Percentiles rank a stretch among this genome's conserved stretches.
These are phyloP conservation scores for Porphyrellus sp. DNA, from an alignment of 1,284 basidiomycete genomes.

Conservation along the genomic window DNA sequence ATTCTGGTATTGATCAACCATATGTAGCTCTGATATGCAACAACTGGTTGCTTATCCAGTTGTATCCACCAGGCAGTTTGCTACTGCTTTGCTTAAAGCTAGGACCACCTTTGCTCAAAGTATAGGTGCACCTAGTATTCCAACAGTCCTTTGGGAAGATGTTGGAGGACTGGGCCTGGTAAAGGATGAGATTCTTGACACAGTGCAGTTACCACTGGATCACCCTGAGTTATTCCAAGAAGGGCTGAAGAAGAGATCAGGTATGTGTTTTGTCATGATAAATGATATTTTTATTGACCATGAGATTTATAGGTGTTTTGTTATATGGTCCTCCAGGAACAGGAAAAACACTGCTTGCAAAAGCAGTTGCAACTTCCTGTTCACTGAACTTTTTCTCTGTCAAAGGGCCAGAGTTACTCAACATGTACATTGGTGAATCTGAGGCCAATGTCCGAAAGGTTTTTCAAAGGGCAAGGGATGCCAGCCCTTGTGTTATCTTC, in stretches of 20 bases:
- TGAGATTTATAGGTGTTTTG: slow-evolving; percentile 60
- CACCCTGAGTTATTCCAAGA: slow-evolving; percentile 92
- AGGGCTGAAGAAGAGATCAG: slow-evolving; percentile 94
- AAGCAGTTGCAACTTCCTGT: slow-evolving; percentile 91
- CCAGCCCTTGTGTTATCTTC: slow-evolving; percentile 90
- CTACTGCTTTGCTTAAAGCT: slow-evolving; percentile 71
- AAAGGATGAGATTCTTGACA: slow-evolving; percentile 94
- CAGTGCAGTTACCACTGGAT: slow-evolving; percentile 92
- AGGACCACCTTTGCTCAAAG: slow-evolving; percentile 84
- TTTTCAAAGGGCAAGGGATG: slow-evolving; percentile 89
- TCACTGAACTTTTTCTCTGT: slow-evolving; percentile 94
- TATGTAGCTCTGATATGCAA: slow-evolving; percentile 5
- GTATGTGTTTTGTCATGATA: slow-evolving; percentile 37
- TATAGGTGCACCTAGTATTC: slow-evolving; percentile 96
- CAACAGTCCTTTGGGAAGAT: slow-evolving; percentile 96
- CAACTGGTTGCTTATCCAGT: slow-evolving; percentile 3
- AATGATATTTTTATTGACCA: not conserved
- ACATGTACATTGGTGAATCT: slow-evolving; percentile 99
- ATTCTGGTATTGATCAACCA: not conserved
- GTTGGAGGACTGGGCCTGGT: slow-evolving; percentile 89
- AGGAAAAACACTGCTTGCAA: slow-evolving; percentile 93
- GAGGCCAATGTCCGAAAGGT: slow-evolving; percentile 93
- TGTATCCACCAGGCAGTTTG: slow-evolving; percentile 60
- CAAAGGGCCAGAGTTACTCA: slow-evolving; percentile 93
- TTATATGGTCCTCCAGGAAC: slow-evolving; percentile 94